Conservation (phyloP, 768 basidiomycete species). For the Multifurca ochricompacta region DNA sequence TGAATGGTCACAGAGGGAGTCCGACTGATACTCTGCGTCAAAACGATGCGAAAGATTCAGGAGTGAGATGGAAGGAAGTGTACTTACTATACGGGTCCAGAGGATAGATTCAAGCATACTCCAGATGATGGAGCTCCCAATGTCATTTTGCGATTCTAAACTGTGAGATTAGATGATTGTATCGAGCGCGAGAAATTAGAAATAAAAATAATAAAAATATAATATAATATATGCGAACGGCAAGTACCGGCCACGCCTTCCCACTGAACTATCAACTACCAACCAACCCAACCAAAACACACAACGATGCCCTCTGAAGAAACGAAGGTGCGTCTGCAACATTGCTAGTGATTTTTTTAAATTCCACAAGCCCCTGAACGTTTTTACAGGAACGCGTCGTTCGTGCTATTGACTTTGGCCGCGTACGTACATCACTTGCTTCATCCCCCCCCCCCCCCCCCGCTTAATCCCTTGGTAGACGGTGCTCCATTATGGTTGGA, state of each 20-base stretch:
- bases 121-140: slow-evolving; percentile 42
- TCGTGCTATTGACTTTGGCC: slow-evolving; percentile 72
- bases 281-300: slow-evolving; percentile 21
- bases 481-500: slow-evolving; percentile 90
- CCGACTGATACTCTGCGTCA: slow-evolving; percentile 38
- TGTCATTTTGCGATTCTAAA: no score
- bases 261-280: slow-evolving; percentile 26
- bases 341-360: background rate
- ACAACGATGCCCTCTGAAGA: slow-evolving; percentile 79
- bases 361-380: background rate
- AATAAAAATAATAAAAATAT: background rate
- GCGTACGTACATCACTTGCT: slow-evolving; percentile 43
- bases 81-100: slow-evolving; percentile 32
- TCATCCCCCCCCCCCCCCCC: background rate
- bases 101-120: slow-evolving; percentile 31
- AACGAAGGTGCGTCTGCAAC: slow-evolving; percentile 62
- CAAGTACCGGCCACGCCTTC: slow-evolving; percentile 26
- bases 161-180: no score
- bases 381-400: slow-evolving; percentile 64
- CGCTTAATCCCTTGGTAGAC: slow-evolving; percentile 43
- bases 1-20: slow-evolving; percentile 76
- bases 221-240: background rate
- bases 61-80: background rate
- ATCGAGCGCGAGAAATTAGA: background rate
- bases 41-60: background rate